Percentiles rank a stretch among this genome's conserved stretches.
phyloP scores from a whole-genome alignment of 192 early-diverging fungal species.

The Rhizoclosmatium sp. region DNA sequence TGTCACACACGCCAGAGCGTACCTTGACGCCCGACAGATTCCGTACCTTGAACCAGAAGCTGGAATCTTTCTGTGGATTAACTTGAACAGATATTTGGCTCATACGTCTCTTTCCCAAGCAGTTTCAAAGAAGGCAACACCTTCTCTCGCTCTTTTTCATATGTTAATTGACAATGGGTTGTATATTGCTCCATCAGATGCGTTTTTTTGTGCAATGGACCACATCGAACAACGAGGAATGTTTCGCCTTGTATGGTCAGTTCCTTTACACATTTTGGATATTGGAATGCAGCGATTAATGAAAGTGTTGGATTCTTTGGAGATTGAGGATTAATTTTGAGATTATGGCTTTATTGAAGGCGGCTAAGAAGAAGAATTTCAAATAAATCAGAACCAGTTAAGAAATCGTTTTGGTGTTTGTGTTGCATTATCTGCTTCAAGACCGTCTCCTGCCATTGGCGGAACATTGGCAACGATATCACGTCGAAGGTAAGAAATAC shows the following conservation, averaged over 20 bases:
- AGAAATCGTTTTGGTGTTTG: too few species aligned
- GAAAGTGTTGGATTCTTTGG: constrained; percentile 22
- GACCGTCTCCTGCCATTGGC: too few species aligned
- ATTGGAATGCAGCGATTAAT: constrained; percentile 37
- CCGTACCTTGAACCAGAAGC: constrained; percentile 67
- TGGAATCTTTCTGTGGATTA: constrained; percentile 78
- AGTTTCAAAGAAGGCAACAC: constrained; percentile 19
- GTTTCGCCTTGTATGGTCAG: constrained; percentile 39
- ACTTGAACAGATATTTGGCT: constrained; percentile 51
- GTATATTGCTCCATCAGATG: constrained; percentile 73
- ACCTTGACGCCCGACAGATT: constrained; percentile 57
- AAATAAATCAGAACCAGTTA: too few species aligned
- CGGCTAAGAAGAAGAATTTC: too few species aligned
- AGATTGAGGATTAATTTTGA: too few species aligned
- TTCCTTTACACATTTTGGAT: constrained; percentile 27
- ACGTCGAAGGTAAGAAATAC: too few species aligned
- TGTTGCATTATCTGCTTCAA: too few species aligned
- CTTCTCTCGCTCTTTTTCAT: constrained; percentile 54
- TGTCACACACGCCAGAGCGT: constrained; percentile 51
- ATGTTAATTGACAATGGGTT: constrained; percentile 55
- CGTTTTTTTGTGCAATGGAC: constrained; percentile 58
- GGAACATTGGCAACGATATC: too few species aligned
- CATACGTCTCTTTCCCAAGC: constrained; percentile 28
- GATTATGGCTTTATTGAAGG: too few species aligned
- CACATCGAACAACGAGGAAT: constrained; percentile 35